A percentile compares a stretch with the other conserved stretches of the same genome.
Conservation (phyloP, 1,284 basidiomycete genomes). For the Tetrapyrgos nigripes region DNA sequence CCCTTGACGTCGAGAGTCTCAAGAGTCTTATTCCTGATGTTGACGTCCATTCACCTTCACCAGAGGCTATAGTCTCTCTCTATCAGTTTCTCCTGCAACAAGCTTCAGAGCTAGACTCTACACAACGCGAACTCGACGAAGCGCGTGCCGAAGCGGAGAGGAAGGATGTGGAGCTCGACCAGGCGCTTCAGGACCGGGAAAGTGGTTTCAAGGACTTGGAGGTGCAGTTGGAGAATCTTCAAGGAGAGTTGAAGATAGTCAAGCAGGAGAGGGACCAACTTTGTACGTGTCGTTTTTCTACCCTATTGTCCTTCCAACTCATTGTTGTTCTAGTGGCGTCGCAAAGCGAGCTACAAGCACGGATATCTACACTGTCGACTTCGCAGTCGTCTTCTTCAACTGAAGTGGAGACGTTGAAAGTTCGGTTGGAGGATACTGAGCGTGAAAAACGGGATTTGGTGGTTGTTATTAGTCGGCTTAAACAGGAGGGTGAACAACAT, state of each 20-base stretch:
- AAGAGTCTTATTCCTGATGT: slow-evolving; percentile 58
- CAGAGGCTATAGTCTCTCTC: slow-evolving; percentile 62
- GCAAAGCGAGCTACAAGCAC: slow-evolving; percentile 57
- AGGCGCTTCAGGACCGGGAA: slow-evolving; percentile 77
- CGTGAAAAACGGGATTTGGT: slow-evolving; percentile 84
- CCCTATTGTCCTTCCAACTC: slow-evolving; percentile 14
- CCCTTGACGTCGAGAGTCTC: slow-evolving; percentile 67
- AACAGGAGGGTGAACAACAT: slow-evolving; percentile 71
- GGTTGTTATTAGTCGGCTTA: slow-evolving; percentile 72
- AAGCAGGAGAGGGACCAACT: slow-evolving; percentile 70
- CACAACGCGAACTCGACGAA: slow-evolving; percentile 68
- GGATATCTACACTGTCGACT: slow-evolving; percentile 57
- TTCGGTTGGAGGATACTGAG: slow-evolving; percentile 72
- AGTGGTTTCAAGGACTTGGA: slow-evolving; percentile 62
- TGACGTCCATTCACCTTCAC: slow-evolving; percentile 59
- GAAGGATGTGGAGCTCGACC: slow-evolving; percentile 81
- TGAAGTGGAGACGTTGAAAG: slow-evolving; percentile 63
- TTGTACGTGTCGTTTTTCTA: slow-evolving; percentile 50
- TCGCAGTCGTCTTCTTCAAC: slow-evolving; percentile 64
- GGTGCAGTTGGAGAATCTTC: slow-evolving; percentile 50
- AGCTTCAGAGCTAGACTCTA: slow-evolving; percentile 55
- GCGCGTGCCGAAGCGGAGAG: slow-evolving; percentile 65
- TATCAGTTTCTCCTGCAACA: slow-evolving; percentile 70
- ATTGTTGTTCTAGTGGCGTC: slow-evolving; percentile 48
- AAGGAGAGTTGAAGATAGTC: slow-evolving; percentile 57